Base-by-base conservation (phyloP, 805 yeast species). In the Yamadazyma ubonensis region DNA sequence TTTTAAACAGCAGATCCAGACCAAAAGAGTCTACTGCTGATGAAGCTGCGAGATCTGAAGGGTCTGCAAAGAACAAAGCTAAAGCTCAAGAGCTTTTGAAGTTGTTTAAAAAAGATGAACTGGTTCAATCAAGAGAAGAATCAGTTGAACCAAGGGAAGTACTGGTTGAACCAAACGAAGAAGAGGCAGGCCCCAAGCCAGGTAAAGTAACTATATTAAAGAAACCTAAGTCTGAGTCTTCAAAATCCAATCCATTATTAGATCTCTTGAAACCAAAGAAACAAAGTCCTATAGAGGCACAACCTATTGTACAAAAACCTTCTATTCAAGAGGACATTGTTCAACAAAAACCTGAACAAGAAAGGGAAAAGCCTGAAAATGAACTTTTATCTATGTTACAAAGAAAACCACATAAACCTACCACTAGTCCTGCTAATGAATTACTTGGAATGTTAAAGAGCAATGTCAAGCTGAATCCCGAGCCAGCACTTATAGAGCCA, bases 71-170 rank as follows among this genome's bases (percentile, higher is more conserved):
- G 18, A 59, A 61, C 30, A 50, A 60, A 31, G 54, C 63, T 6
- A 62, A 57, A 38, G 68, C 69, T 12, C 56, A 59, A 38, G 47
- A 54, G 21, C 52, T 64, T 30, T 45, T 64, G 47, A 54, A 52
- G 36, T 52, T 64, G 26, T 55, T 64, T 39, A 54, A 57, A 17
- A 54, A 44, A 36, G 46, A 51, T n/a, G n/a, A n/a, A n/a, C n/a
- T n/a, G n/a, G n/a, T 15, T 21, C 43, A 22, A 33, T 29, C 5
- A 27, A 37, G 29, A 14, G 16, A 15, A 21, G 33, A 61, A 5
- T 57, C 65, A 3, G 61, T 56, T 30, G 61, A 55, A 31, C 41
- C 58, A 19, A 63, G 57, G 42, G 52, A 48, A 23, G 49, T 57
- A 8, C 29, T 43, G 9, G 30, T 39, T 18, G 32, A 39, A 28